phyloP scores from a whole-genome alignment of 1,139 yeast species.

The Zygoascus meyerae region DNA sequence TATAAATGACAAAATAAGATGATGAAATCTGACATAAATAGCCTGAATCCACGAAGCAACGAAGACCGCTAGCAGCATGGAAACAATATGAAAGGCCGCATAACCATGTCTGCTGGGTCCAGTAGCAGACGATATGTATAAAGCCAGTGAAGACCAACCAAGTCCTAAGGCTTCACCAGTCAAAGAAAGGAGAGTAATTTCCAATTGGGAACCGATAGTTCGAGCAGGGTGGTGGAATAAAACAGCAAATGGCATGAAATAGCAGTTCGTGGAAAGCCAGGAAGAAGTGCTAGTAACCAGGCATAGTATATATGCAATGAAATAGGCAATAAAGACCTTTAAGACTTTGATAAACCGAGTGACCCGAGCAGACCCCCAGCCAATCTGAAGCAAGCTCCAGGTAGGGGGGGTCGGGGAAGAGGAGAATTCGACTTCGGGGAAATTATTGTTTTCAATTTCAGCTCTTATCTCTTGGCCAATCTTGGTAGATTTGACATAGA shows the following conservation, averaged over 20 bases:
- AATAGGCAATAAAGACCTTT: slow-evolving; percentile 36
- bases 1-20: slow-evolving; percentile 36
- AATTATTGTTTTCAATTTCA: slow-evolving; percentile 1
- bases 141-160: slow-evolving; percentile 42
- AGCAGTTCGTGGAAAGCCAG: slow-evolving; percentile 40
- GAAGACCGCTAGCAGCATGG: slow-evolving; percentile 37
- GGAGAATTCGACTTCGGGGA: neutral
- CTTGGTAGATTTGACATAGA: slow-evolving; percentile 34
- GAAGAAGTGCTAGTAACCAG: slow-evolving; percentile 35
- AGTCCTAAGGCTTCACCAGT: slow-evolving; percentile 45
- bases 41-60: slow-evolving; percentile 41
- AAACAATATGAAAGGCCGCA: slow-evolving; percentile 44
- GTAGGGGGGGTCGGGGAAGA: neutral
- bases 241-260: slow-evolving; percentile 40
- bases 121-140: slow-evolving; percentile 40
- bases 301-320: slow-evolving; percentile 38
- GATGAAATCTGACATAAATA: slow-evolving; percentile 38
- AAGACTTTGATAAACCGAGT: slow-evolving; percentile 1
- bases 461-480: slow-evolving; percentile 20
- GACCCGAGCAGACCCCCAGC: slow-evolving; percentile 8
- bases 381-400: neutral
- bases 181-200: slow-evolving; percentile 39
- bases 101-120: slow-evolving; percentile 38
- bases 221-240: slow-evolving; percentile 45
- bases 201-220: slow-evolving; percentile 44